Evolutionary conservation across 2,329 filamentous ascomycete species (phyloP).

Genomic region (Colletotrichum sp.): DNA sequence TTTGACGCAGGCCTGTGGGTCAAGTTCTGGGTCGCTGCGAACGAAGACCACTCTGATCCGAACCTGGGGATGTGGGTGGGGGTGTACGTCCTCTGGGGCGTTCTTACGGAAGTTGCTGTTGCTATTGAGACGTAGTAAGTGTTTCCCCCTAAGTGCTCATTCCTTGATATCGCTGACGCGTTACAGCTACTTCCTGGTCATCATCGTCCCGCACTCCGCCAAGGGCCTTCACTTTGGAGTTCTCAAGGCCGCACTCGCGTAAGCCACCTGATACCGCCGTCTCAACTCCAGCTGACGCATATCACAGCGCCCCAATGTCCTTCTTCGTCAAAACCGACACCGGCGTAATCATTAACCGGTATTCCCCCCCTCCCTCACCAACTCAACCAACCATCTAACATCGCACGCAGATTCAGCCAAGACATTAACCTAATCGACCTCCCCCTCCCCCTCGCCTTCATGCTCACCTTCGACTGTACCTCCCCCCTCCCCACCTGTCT

Average conservation of each 20-base stretch:
- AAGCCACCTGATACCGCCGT: fast-evolving
- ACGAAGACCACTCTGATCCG: background rate
- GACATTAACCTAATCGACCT: constrained; percentile 30
- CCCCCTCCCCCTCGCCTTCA: constrained; percentile 26
- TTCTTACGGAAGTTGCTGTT: background rate
- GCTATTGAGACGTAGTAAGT: background rate
- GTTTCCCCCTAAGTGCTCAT: fast-evolving
- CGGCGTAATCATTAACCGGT: constrained; percentile 26
- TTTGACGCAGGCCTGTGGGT: background rate
- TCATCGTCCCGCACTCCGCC: constrained; percentile 7
- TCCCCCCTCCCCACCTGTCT: too few relatives aligned
- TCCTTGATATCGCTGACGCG: fast-evolving
- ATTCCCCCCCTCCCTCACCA: background rate
- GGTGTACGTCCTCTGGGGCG: constrained; percentile 5
- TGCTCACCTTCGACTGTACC: constrained; percentile 23
- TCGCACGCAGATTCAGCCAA: constrained; percentile 26
- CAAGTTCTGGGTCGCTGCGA: constrained; percentile 9
- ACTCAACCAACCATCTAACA: background rate
- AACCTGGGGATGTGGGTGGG: background rate
- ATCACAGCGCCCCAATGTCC: background rate
- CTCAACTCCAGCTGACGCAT: background rate
- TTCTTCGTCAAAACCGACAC: constrained; percentile 29
- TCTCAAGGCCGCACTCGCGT: background rate
- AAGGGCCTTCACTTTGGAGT: constrained; percentile 15
- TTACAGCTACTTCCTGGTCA: constrained; percentile 1